These are phyloP conservation scores for Daedalea quercina DNA, from an alignment of 768 basidiomycete genomes.

Conservation along the genomic window DNA sequence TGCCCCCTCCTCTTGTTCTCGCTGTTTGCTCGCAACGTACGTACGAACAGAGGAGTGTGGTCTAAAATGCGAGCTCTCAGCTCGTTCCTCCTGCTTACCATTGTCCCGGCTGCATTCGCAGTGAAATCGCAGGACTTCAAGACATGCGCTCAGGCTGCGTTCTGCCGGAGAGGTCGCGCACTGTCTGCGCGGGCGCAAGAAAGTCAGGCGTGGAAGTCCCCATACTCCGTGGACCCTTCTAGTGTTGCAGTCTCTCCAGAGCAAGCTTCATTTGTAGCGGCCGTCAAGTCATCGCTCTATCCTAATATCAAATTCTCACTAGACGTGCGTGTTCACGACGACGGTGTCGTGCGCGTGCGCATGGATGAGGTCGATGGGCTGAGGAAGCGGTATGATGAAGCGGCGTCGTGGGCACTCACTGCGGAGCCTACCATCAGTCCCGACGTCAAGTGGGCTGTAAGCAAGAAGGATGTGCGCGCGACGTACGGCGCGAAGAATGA, in stretches of 20 bases:
- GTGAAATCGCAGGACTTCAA: slow-evolving; percentile 89
- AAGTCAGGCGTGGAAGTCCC: slow-evolving; percentile 66
- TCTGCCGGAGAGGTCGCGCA: slow-evolving; percentile 88
- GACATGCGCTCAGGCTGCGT: slow-evolving; percentile 88
- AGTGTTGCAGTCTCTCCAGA: slow-evolving; percentile 46
- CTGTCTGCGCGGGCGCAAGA: slow-evolving; percentile 68
- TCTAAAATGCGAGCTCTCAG: not conserved
- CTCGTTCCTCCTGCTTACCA: slow-evolving; percentile 25
- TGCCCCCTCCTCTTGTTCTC: not conserved
- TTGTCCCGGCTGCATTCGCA: slow-evolving; percentile 34
- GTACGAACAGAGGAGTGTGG: not conserved
- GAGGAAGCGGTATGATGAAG: slow-evolving; percentile 85
- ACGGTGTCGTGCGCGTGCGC: slow-evolving; percentile 86
- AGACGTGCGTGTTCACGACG: slow-evolving; percentile 76
- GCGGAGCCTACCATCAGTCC: slow-evolving; percentile 61
- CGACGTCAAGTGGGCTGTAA: slow-evolving; percentile 55
- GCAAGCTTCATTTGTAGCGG: slow-evolving; percentile 62
- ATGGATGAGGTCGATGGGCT: slow-evolving; percentile 84
- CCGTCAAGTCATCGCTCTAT: slow-evolving; percentile 76
- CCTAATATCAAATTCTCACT: slow-evolving; percentile 79
- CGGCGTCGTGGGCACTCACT: slow-evolving; percentile 83
- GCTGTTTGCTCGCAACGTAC: no score
- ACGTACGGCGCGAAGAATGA: slow-evolving; percentile 59
- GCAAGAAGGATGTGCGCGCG: slow-evolving; percentile 58
- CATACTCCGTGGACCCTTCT: slow-evolving; percentile 68